phyloP scores from a whole-genome alignment of 2,329 filamentous ascomycete species.

The Colletotrichum aenigma region DNA sequence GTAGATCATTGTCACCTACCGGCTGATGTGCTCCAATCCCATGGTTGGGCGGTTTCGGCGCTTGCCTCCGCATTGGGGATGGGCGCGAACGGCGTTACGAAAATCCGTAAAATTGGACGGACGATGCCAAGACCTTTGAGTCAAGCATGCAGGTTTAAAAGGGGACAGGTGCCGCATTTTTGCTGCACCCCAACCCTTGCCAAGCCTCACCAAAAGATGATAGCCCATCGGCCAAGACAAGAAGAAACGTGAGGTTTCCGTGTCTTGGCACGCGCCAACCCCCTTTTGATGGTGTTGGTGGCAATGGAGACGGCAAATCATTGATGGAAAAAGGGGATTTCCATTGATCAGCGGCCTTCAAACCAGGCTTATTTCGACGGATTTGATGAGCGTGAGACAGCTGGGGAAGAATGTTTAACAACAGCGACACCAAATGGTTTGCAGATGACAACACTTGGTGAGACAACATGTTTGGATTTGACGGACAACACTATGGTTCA shows the following conservation, averaged over 20 bases:
- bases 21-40: conserved; percentile 4
- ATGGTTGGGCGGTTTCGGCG: neutral
- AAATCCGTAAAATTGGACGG: conserved; percentile 13
- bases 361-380: neutral
- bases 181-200: neutral
- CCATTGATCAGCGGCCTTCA: neutral
- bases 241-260: neutral
- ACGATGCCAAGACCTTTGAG: conserved; percentile 13
- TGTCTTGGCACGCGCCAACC: conserved; percentile 10
- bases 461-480: neutral
- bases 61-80: neutral
- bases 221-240: neutral
- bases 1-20: conserved; percentile 8
- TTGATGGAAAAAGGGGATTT: conserved; percentile 14
- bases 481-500: neutral
- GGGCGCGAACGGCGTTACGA: neutral
- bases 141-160: neutral
- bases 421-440: neutral
- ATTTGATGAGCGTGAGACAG: neutral
- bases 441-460: neutral
- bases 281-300: neutral
- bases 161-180: neutral
- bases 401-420: neutral
- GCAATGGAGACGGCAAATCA: neutral
- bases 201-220: conserved; percentile 1